Conservation (phyloP, 164 flowering plant species). For the Vitis rupestris region DNA sequence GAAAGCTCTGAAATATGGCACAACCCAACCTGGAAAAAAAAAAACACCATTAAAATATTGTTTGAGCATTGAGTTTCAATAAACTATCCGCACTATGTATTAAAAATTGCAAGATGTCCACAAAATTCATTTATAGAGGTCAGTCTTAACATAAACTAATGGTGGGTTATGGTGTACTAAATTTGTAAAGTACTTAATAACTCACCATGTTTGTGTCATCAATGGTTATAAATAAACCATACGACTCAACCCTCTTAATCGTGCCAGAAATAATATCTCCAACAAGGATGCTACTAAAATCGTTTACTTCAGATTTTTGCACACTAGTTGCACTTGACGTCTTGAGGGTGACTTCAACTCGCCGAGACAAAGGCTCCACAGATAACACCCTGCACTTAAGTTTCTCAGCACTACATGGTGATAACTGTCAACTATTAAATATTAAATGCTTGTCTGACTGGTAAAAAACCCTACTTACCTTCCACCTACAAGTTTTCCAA, state of each 20-base stretch:
- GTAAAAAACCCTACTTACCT: constrained; percentile 36
- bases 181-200: background rate
- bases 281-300: constrained; percentile 45
- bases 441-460: too few species aligned
- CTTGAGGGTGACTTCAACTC: constrained; percentile 81
- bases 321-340: constrained; percentile 22
- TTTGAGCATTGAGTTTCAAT: background rate
- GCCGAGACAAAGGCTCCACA: constrained; percentile 82
- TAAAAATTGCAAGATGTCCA: too few species aligned
- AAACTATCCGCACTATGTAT: background rate
- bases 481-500: constrained; percentile 79
- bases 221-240: constrained; percentile 78
- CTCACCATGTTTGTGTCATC: constrained; percentile 71
- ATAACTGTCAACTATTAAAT: background rate
- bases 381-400: constrained; percentile 63
- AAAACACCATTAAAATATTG: constrained; percentile 3
- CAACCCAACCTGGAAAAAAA: constrained; percentile 69
- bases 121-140: background rate
- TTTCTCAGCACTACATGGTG: constrained; percentile 10
- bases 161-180: background rate
- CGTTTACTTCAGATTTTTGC: constrained; percentile 35
- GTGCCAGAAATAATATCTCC: constrained; percentile 73
- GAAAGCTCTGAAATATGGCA: constrained; percentile 89
- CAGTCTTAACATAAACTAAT: background rate
- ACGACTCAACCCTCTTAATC: constrained; percentile 72